Evolutionary conservation across 179 eudicot species (phyloP).

Genomic region (Dionaea muscipula): DNA sequence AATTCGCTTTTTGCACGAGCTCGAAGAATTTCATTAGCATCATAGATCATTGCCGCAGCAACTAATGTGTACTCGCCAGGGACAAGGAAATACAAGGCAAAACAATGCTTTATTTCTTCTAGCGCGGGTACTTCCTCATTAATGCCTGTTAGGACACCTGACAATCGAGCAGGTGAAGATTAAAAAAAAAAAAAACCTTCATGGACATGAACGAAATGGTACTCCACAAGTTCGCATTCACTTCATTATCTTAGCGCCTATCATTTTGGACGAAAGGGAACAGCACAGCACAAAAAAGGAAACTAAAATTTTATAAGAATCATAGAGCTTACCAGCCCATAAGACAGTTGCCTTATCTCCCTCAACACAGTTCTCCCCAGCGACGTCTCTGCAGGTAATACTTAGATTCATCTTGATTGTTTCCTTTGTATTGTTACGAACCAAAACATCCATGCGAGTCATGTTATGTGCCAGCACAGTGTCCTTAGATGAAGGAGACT

Average conservation of each 20-base stretch:
- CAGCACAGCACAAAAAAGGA: neutral
- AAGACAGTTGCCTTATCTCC: slow-evolving; percentile 71
- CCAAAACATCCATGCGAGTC: slow-evolving; percentile 85
- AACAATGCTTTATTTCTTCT: slow-evolving; percentile 62
- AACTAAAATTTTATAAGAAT: neutral
- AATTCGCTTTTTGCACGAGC: slow-evolving; percentile 71
- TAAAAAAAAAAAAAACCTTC: neutral
- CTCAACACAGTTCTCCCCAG: slow-evolving; percentile 92
- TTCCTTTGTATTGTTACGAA: slow-evolving; percentile 89
- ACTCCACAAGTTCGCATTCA: neutral
- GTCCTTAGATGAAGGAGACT: slow-evolving; percentile 23
- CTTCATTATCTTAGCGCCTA: no score
- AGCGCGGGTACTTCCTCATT: slow-evolving; percentile 84
- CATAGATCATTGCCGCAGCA: slow-evolving; percentile 82
- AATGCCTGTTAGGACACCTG: slow-evolving; percentile 68
- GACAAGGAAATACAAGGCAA: slow-evolving; percentile 72
- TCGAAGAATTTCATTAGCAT: slow-evolving; percentile 80
- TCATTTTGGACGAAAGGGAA: neutral
- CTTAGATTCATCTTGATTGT: slow-evolving; percentile 55
- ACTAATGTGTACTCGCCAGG: slow-evolving; percentile 94
- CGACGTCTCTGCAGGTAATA: slow-evolving; percentile 81
- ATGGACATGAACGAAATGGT: neutral
- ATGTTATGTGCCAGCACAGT: slow-evolving; percentile 63
- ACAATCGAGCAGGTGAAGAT: neutral
- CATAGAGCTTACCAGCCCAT: slow-evolving; percentile 58